These are phyloP conservation scores for Udeniomyces megalosporus DNA, from an alignment of 768 basidiomycete genomes.

Conservation along the genomic window DNA sequence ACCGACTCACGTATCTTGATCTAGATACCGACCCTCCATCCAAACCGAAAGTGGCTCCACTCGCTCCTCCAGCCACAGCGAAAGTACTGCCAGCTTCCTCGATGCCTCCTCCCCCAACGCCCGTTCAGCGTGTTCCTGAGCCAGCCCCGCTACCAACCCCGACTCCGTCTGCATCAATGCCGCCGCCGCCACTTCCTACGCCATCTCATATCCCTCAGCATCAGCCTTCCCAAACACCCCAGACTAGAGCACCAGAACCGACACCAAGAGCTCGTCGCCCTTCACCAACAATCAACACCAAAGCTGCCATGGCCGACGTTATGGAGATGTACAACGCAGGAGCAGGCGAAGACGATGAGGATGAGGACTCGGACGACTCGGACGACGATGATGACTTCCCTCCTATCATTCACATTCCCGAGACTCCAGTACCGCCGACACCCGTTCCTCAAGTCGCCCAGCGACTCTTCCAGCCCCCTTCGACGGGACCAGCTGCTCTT, in stretches of 20 bases:
- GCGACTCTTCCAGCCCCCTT: not conserved
- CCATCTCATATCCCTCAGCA: not conserved
- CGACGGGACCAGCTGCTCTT: not conserved
- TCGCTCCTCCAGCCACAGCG: not conserved
- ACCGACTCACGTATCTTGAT: not conserved
- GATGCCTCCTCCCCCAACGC: conserved; percentile 3
- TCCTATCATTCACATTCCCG: too few relatives aligned
- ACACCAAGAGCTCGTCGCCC: conserved; percentile 18
- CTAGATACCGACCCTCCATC: conserved; percentile 1
- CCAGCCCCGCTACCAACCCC: not conserved
- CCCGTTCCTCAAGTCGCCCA: too few relatives aligned
- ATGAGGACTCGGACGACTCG: conserved; percentile 25
- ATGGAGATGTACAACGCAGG: conserved; percentile 75
- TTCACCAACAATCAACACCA: conserved; percentile 81
- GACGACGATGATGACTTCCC: conserved; percentile 20
- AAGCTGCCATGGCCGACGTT: conserved; percentile 82
- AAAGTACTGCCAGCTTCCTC: not conserved
- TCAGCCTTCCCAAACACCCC: not conserved
- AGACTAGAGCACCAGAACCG: not conserved
- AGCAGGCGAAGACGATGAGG: conserved; percentile 23
- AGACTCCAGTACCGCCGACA: too few relatives aligned
- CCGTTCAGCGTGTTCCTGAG: conserved; percentile 24
- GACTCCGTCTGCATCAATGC: not conserved
- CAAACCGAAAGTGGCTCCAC: too few relatives aligned
- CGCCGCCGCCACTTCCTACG: not conserved